These are phyloP conservation scores for Pyrenophora seminiperda DNA, from an alignment of 2,329 filamentous ascomycete genomes.

Conservation along the genomic window DNA sequence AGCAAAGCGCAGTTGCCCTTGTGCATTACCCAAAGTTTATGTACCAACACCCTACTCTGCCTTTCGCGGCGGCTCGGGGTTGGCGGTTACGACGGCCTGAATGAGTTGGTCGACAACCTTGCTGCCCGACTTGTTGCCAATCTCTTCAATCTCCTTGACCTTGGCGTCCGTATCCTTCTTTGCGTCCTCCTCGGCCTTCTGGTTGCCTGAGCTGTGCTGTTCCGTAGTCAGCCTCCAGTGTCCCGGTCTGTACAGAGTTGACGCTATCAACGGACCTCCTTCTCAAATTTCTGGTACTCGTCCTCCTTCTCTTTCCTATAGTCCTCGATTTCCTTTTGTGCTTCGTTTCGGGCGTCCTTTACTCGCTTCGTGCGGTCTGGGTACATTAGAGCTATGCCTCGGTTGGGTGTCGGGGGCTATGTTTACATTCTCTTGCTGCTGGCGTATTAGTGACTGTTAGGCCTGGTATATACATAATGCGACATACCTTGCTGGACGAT, in stretches of 20 bases:
- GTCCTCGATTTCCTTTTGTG: conserved; percentile 95
- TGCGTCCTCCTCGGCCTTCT: conserved; percentile 71
- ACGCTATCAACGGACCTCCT: conserved; percentile 60
- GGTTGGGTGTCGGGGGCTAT: conserved; percentile 7
- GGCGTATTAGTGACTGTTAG: conserved; percentile 18
- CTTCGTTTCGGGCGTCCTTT: conserved; percentile 93
- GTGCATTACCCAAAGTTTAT: background rate
- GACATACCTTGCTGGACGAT: conserved; percentile 91
- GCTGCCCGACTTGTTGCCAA: conserved; percentile 78
- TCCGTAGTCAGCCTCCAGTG: conserved; percentile 21
- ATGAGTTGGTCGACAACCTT: conserved; percentile 84
- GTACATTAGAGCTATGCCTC: conserved; percentile 27
- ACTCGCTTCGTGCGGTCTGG: conserved; percentile 93
- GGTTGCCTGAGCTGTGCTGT: conserved; percentile 91
- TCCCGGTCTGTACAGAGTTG: background rate
- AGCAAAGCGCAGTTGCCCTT: background rate
- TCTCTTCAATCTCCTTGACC: conserved; percentile 79
- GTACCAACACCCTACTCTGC: conserved; percentile 8
- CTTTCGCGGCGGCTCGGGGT: conserved; percentile 67
- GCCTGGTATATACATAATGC: background rate
- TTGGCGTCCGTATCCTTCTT: conserved; percentile 80
- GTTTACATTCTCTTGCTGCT: conserved; percentile 83
- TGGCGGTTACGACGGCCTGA: conserved; percentile 81
- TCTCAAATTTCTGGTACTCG: conserved; percentile 94
- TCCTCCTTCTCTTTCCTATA: conserved; percentile 89